phyloP scores from a whole-genome alignment of 306 rosid genomes.

The Acmispon strigosus region DNA sequence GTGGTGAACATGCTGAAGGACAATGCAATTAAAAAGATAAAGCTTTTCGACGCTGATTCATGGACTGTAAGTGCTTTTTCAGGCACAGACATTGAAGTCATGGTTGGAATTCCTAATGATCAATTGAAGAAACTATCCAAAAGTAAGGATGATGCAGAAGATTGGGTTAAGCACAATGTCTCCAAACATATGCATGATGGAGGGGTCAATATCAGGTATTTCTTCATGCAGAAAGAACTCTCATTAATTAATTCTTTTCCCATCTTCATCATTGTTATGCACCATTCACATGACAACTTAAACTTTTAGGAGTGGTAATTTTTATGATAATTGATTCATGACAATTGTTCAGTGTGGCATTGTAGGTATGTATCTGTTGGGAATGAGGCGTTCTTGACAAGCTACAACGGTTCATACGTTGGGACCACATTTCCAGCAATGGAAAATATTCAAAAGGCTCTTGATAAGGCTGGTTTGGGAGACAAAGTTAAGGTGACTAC shows the following conservation, averaged over 20 bases:
- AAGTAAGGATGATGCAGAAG: slow-evolving; percentile 18
- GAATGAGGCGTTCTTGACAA: slow-evolving; percentile 64
- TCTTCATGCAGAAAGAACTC: background rate
- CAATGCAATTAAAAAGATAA: slow-evolving; percentile 56
- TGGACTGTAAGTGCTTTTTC: slow-evolving; percentile 44
- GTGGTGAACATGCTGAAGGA: slow-evolving; percentile 59
- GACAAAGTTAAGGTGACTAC: slow-evolving; percentile 47
- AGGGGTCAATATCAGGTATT: slow-evolving; percentile 58
- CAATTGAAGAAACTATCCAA: slow-evolving; percentile 30
- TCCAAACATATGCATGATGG: slow-evolving; percentile 34
- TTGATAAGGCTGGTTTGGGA: slow-evolving; percentile 45
- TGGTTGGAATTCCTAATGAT: slow-evolving; percentile 74
- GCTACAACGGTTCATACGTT: slow-evolving; percentile 41
- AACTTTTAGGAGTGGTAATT: no score
- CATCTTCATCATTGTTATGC: no score
- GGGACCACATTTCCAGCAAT: slow-evolving; percentile 54
- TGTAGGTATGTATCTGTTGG: slow-evolving; percentile 72
- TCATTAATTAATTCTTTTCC: no score
- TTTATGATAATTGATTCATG: no score
- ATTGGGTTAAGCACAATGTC: slow-evolving; percentile 65
- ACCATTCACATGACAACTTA: no score
- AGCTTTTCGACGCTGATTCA: slow-evolving; percentile 72
- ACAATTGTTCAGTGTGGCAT: background rate
- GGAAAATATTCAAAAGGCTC: slow-evolving; percentile 60
- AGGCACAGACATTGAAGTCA: slow-evolving; percentile 56